Percentiles rank a stretch among this genome's conserved stretches.
These are phyloP conservation scores for Magnaporthales sp. DNA, from an alignment of 2,329 filamentous ascomycete species.

Conservation along the genomic window DNA sequence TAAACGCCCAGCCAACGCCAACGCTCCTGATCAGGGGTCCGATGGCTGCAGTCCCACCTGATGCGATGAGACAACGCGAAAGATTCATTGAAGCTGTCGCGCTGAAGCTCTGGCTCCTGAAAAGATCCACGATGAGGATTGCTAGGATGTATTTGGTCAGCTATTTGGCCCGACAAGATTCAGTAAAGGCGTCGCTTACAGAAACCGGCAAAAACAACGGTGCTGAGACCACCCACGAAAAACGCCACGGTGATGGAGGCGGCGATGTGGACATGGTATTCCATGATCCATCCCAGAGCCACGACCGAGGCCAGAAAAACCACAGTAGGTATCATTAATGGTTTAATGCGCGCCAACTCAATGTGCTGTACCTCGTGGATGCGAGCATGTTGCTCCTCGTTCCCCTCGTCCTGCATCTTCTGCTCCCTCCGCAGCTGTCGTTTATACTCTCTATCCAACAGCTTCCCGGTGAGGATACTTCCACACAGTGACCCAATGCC, in stretches of 20 bases:
- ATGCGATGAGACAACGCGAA: neutral
- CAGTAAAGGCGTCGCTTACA: neutral
- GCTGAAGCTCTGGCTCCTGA: neutral
- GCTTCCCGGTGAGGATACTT: neutral
- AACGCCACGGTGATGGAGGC: neutral
- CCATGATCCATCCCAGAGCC: neutral
- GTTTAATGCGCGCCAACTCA: neutral
- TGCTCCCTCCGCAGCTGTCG: neutral
- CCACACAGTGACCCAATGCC: neutral
- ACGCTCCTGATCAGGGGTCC: neutral
- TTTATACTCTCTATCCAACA: constrained; percentile 1
- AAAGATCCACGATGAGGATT: neutral
- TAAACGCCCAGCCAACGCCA: neutral
- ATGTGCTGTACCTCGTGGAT: neutral
- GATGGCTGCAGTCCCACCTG: neutral
- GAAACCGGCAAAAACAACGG: neutral
- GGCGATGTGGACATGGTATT: neutral
- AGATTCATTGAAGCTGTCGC: neutral
- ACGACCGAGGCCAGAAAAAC: neutral
- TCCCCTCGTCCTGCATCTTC: neutral
- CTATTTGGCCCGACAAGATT: neutral
- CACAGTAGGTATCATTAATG: neutral
- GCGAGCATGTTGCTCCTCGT: neutral
- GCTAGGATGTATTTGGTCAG: neutral
- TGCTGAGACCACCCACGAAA: neutral